phyloP scores from a whole-genome alignment of 306 rosid genomes.

The Acacia acuminata region DNA sequence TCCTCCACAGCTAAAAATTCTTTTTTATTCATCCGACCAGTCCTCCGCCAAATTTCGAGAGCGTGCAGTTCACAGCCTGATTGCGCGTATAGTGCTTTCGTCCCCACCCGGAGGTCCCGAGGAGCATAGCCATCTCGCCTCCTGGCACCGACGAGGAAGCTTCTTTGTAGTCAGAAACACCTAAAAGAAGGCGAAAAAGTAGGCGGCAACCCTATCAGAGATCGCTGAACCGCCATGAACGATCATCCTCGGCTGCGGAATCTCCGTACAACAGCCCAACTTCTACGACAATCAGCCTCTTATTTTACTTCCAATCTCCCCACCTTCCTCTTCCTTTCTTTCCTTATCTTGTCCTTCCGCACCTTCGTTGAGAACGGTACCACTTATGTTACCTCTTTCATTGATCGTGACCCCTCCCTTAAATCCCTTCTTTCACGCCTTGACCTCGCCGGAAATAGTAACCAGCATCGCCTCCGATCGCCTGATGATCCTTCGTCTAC shows the following conservation, averaged over 20 bases:
- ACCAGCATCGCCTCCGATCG: conserved; percentile 25
- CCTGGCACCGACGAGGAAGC: conserved; percentile 6
- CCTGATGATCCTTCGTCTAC: conserved; percentile 35
- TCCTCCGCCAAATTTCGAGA: neutral
- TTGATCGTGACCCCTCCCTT: conserved; percentile 87
- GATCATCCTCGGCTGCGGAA: conserved; percentile 60
- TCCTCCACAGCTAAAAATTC: too few relatives aligned
- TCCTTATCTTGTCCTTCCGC: conserved; percentile 78
- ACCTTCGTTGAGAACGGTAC: conserved; percentile 70
- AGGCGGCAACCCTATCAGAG: neutral
- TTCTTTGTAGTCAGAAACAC: neutral
- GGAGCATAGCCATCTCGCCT: conserved; percentile 15
- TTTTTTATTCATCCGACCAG: neutral
- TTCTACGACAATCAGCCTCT: conserved; percentile 51
- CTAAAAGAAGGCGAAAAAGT: neutral
- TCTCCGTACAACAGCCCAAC: conserved; percentile 60
- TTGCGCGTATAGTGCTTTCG: neutral
- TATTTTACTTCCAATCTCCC: conserved; percentile 53
- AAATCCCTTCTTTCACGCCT: conserved; percentile 74
- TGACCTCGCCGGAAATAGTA: conserved; percentile 53
- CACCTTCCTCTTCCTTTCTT: conserved; percentile 78
- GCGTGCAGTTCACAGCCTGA: neutral
- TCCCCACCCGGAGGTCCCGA: neutral
- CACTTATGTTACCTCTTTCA: conserved; percentile 66
- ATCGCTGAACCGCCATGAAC: conserved; percentile 55